phyloP scores from a whole-genome alignment of 352 stramenopile genomes.

The Globisporangium abappressorium region DNA sequence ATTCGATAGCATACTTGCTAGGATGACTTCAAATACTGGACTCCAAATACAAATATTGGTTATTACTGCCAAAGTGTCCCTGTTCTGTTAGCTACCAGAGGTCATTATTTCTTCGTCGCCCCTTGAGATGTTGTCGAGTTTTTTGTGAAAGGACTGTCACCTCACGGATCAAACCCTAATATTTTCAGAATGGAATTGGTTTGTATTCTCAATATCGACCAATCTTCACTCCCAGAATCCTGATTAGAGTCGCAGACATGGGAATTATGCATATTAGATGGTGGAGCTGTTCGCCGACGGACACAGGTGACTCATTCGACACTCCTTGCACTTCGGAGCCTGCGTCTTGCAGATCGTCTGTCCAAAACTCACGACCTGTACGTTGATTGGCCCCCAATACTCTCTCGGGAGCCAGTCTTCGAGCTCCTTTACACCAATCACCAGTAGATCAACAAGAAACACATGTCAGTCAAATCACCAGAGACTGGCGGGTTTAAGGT shows the following conservation, averaged over 20 bases:
- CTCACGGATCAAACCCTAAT: no score
- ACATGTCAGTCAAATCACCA: neutral
- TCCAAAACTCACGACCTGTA: constrained; percentile 94
- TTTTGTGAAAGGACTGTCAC: no score
- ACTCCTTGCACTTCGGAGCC: constrained; percentile 66
- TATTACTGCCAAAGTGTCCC: no score
- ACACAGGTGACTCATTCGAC: constrained; percentile 61
- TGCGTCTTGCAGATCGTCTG: constrained; percentile 87
- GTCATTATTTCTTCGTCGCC: no score
- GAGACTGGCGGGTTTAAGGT: no score
- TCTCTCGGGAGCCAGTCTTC: constrained; percentile 92
- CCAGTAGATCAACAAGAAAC: neutral
- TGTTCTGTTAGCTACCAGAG: no score
- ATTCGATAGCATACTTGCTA: no score
- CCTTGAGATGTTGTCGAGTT: no score
- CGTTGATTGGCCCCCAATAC: constrained; percentile 91
- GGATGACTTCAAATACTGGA: no score
- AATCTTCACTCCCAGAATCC: neutral
- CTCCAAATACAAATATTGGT: no score
- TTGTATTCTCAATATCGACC: no score
- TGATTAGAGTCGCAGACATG: neutral
- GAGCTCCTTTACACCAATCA: constrained; percentile 56
- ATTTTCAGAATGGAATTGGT: neutral
- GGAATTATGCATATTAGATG: neutral
- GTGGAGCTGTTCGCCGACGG: constrained; percentile 37